Evolutionary conservation across 2,329 filamentous ascomycete species (phyloP), one percentile per base, ranked within the genome.

Genomic region (Bipolaris zeicola): DNA sequence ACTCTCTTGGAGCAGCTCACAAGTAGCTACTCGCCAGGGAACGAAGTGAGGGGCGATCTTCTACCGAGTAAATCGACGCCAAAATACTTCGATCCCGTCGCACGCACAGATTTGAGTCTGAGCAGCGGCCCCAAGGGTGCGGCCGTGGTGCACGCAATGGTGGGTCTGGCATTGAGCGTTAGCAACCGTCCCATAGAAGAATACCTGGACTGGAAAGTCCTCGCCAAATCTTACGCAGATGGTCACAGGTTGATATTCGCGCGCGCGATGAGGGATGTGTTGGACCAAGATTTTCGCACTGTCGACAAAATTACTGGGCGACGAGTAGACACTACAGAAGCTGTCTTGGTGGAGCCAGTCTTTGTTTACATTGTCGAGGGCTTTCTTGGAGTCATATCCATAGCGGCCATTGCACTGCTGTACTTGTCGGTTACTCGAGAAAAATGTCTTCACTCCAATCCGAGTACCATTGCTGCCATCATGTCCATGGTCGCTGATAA

Each of bases 231-330:
- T 0, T 81, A 79, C 43, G 68, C 77, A 26, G 65, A 68, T 1
- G 78, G 78, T 0, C 80, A 82, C 50, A 66, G 76, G 13, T 28
- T 83, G 0, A 60, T 82, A 0, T 81, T 83, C 41, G 60, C 77
- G 0, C 64, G 76, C 1, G 55, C 66, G 0, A 70, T 79, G 69
- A 57, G 62, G 0, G 71, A 77, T 5, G 58, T 77, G 1, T 54
- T 78, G 0, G 53, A 48, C 0, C 10, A 28, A 0, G 50, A 66
- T 6, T 54, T 68, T 5, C 4, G 10, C 0, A 13, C 33, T 14
- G 66, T 46, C 6, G 44, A 31, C 16, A 39, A 36, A 45, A 50
- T 24, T 2, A 37, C 24, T 1, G 73, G 76, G 0, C 37, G 51
- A 2, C 56, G 60, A 0, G 18, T 50, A 6, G 66, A 73, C 14